A percentile compares a stretch with the other conserved stretches of the same genome.
These are phyloP conservation scores for Dendrobium catenatum DNA, from an alignment of 106 monocot genomes.

Conservation along the genomic window DNA sequence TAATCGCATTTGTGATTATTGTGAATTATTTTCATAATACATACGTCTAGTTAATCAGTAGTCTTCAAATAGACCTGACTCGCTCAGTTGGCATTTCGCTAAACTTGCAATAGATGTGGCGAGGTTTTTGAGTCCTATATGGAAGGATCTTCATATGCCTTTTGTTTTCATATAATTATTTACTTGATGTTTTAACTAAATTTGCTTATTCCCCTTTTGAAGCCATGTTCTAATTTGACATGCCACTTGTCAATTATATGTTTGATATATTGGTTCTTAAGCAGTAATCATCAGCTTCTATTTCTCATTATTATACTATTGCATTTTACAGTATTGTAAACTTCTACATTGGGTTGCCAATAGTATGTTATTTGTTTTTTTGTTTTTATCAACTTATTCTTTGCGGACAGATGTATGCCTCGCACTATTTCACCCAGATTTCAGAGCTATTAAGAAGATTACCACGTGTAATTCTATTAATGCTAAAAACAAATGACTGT, in stretches of 20 bases:
- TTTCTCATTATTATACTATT: neutral
- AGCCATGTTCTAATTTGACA: neutral
- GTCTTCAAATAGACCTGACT: no score
- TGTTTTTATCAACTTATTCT: neutral
- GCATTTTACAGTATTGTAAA: neutral
- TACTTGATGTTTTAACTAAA: neutral
- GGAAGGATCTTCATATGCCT: neutral
- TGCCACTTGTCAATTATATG: neutral
- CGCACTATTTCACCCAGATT: conserved; percentile 80
- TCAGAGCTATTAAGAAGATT: conserved; percentile 89
- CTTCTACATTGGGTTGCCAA: neutral
- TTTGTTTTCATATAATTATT: neutral
- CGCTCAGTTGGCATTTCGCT: no score
- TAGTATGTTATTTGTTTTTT: neutral
- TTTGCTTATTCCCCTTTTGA: neutral
- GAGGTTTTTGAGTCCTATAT: neutral
- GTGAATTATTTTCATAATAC: no score
- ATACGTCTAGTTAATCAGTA: no score
- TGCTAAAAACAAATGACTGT: conserved; percentile 97
- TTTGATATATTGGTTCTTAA: neutral
- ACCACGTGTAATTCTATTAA: conserved; percentile 85
- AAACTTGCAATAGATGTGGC: no score
- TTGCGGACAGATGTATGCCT: conserved; percentile 70
- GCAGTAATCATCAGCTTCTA: neutral
- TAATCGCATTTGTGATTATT: no score